Percentiles rank a stretch among this genome's conserved stretches.
These are phyloP conservation scores for Tylopilus vinaceipallidus DNA, from an alignment of 768 basidiomycete species.

Conservation along the genomic window DNA sequence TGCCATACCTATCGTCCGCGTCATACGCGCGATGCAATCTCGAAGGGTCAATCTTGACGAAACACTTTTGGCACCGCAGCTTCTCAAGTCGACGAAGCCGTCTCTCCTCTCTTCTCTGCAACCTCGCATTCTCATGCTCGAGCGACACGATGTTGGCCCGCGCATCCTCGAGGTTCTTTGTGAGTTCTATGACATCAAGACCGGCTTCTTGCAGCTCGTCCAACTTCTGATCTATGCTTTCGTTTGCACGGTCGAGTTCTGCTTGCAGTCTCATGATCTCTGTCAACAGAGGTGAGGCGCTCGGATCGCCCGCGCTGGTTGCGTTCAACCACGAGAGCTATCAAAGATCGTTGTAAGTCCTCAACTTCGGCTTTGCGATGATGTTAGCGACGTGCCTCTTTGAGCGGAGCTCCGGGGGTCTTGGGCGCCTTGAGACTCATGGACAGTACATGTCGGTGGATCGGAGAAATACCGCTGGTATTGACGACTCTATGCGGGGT, in stretches of 20 bases:
- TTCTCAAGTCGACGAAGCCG: constrained; percentile 56
- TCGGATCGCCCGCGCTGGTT: constrained; percentile 50
- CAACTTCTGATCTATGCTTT: constrained; percentile 84
- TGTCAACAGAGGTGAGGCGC: constrained; percentile 58
- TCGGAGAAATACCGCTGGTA: constrained; percentile 66
- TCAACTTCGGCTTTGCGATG: neutral
- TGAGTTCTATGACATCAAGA: constrained; percentile 66
- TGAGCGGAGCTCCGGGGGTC: constrained; percentile 76
- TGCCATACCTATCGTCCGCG: constrained; percentile 60
- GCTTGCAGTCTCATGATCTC: constrained; percentile 73
- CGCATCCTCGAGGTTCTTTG: constrained; percentile 70
- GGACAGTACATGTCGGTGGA: constrained; percentile 68
- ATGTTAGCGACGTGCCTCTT: constrained; percentile 54
- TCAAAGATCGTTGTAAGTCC: constrained; percentile 11
- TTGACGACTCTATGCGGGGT: constrained; percentile 60
- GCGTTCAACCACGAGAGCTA: constrained; percentile 75
- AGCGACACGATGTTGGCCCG: constrained; percentile 51
- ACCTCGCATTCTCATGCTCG: constrained; percentile 67
- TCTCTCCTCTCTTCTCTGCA: constrained; percentile 70
- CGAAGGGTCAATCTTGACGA: constrained; percentile 55
- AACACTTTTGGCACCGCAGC: constrained; percentile 68
- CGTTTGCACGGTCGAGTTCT: constrained; percentile 78
- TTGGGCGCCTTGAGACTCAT: constrained; percentile 68
- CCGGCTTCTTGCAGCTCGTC: constrained; percentile 84
- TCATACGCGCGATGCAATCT: constrained; percentile 38